These are phyloP conservation scores for Pachysandra terminalis DNA, from an alignment of 164 flowering plant genomes.

Conservation along the genomic window DNA sequence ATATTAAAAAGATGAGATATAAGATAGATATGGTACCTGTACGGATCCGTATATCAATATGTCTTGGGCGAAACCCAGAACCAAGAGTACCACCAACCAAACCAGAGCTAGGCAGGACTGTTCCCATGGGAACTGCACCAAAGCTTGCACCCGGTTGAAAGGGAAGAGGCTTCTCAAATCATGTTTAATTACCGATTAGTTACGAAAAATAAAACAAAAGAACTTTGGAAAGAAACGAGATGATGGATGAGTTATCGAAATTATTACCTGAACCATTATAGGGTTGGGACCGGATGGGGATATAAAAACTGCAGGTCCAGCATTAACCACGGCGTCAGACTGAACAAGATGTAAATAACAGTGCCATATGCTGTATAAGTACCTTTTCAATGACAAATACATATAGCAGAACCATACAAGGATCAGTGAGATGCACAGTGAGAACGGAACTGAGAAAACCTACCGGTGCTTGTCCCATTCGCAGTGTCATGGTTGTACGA, in stretches of 20 bases:
- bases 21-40: constrained; percentile 47
- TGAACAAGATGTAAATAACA: constrained; percentile 23
- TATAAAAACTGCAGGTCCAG: constrained; percentile 89
- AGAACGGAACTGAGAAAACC: constrained; percentile 22
- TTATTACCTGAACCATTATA: constrained; percentile 85
- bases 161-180: constrained; percentile 62
- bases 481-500: constrained; percentile 75
- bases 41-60: constrained; percentile 78
- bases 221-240: neutral
- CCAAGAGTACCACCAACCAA: constrained; percentile 47
- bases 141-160: constrained; percentile 62
- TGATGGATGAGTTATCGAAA: neutral
- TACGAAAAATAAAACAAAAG: constrained; percentile 2
- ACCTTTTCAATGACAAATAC: neutral
- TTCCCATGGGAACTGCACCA: constrained; percentile 53
- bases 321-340: constrained; percentile 88
- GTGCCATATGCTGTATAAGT: neutral
- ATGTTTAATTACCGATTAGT: no score
- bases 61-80: constrained; percentile 60
- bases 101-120: constrained; percentile 41
- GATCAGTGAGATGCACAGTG: neutral
- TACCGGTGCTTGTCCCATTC: constrained; percentile 77
- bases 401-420: neutral
- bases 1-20: neutral
- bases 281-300: constrained; percentile 85